Percentiles rank a stretch among this genome's conserved stretches.
Evolutionary conservation across 805 yeast genomes (phyloP).

Genomic region (Ogataea glucozyma): DNA sequence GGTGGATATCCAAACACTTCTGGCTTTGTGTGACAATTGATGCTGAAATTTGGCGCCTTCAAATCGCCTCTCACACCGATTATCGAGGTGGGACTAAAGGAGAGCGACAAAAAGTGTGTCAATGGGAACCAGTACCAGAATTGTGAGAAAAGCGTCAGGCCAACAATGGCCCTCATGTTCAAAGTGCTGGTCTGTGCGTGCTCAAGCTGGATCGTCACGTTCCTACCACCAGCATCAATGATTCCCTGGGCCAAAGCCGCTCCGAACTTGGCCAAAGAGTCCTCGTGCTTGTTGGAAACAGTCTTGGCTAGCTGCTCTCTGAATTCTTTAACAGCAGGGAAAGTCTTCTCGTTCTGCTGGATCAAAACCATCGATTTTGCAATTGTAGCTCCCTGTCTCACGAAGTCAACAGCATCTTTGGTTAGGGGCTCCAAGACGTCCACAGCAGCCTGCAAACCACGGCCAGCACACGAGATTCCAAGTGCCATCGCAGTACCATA

Average conservation of each 20-base stretch:
- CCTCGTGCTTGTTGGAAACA: conserved; percentile 88
- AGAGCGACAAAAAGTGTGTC: conserved; percentile 86
- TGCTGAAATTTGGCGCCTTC: conserved; percentile 78
- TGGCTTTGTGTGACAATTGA: conserved; percentile 79
- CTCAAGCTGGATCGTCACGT: conserved; percentile 90
- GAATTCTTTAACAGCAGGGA: conserved; percentile 76
- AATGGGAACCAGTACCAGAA: conserved; percentile 99
- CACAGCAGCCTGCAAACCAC: conserved; percentile 82
- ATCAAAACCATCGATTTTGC: conserved; percentile 89
- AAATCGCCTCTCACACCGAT: conserved; percentile 85
- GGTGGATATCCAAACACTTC: conserved; percentile 89
- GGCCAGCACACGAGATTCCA: conserved; percentile 96
- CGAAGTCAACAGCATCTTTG: conserved; percentile 94
- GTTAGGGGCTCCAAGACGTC: conserved; percentile 91
- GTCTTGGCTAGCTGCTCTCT: conserved; percentile 74
- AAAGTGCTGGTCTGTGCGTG: conserved; percentile 86
- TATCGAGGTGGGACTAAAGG: conserved; percentile 89
- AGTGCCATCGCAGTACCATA: conserved; percentile 97
- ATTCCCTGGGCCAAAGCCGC: conserved; percentile 97
- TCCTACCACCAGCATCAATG: conserved; percentile 97
- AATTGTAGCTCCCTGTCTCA: conserved; percentile 95
- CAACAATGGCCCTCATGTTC: conserved; percentile 89
- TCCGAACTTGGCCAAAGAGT: conserved; percentile 96
- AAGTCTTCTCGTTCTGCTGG: conserved; percentile 79
- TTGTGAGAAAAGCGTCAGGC: conserved; percentile 85